Conservation (phyloP, 352 stramenopile genomes). For the Globisporangium paddicum region DNA sequence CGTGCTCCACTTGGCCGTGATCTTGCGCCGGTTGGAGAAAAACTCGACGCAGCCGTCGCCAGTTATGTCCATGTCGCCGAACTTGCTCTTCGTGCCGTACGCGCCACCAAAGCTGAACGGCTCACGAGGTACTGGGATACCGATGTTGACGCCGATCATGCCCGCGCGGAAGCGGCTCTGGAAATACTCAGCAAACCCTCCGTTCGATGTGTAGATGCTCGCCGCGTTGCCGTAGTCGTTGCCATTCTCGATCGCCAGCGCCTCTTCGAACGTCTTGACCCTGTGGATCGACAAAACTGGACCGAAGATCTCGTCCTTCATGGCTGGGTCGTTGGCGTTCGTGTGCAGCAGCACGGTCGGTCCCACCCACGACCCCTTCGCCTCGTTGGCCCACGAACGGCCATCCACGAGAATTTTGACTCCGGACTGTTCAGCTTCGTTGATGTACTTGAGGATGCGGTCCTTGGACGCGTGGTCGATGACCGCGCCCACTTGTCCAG, state of each 20-base stretch:
- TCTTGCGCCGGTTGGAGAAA: slow-evolving; percentile 96
- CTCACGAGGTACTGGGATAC: slow-evolving; percentile 92
- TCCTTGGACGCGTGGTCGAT: slow-evolving; percentile 90
- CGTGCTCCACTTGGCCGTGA: slow-evolving; percentile 93
- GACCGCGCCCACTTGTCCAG: slow-evolving; percentile 93
- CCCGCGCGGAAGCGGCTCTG: slow-evolving; percentile 85
- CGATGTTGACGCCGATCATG: slow-evolving; percentile 97
- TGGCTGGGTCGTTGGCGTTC: slow-evolving; percentile 79
- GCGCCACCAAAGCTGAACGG: slow-evolving; percentile 97
- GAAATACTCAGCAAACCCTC: slow-evolving; percentile 93
- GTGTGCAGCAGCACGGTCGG: slow-evolving; percentile 94
- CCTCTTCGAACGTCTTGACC: slow-evolving; percentile 89
- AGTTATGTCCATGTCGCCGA: slow-evolving; percentile 98
- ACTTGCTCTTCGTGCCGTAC: slow-evolving; percentile 97
- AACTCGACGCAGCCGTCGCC: slow-evolving; percentile 97
- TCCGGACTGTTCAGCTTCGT: slow-evolving; percentile 78
- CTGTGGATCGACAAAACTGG: slow-evolving; percentile 92
- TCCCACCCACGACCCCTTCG: slow-evolving; percentile 89
- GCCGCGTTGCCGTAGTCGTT: slow-evolving; percentile 97
- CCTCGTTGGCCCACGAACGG: slow-evolving; percentile 61
- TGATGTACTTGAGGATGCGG: slow-evolving; percentile 94
- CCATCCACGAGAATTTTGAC: slow-evolving; percentile 93
- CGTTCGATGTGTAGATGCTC: slow-evolving; percentile 95
- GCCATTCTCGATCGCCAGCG: slow-evolving; percentile 94
- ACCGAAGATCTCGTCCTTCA: slow-evolving; percentile 97